Evolutionary conservation across 108 stramenopile species (phyloP).

Genomic region (Fragilariopsis cylindrus): DNA sequence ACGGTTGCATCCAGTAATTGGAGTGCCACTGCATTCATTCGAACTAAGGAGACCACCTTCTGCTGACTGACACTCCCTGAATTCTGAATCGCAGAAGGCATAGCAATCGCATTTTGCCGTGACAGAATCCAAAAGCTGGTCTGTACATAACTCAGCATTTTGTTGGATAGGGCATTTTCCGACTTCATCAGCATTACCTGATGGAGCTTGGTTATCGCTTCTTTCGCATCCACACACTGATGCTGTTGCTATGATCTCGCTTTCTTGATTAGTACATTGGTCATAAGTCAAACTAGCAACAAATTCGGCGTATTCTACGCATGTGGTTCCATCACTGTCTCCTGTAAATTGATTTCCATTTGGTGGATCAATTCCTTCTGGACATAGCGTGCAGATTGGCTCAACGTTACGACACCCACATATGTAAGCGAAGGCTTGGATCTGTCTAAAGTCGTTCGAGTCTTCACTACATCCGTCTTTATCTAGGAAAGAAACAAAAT

Average conservation of each 20-base stretch:
- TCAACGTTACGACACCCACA: conserved; percentile 29
- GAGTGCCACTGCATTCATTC: conserved; percentile 8
- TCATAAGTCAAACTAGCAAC: conserved; percentile 8
- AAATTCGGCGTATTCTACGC: conserved; percentile 9
- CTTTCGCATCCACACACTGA: conserved; percentile 13
- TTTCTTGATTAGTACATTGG: background rate
- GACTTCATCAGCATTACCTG: conserved; percentile 2
- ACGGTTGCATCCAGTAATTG: conserved; percentile 32
- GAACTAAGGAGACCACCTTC: conserved; percentile 18
- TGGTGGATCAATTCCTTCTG: conserved; percentile 11
- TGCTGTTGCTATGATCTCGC: background rate
- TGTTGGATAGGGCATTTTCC: conserved; percentile 18
- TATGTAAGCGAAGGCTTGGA: conserved; percentile 29
- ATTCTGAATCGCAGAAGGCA: conserved; percentile 28
- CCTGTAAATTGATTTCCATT: background rate
- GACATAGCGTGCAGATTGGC: conserved; percentile 28
- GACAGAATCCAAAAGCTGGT: conserved; percentile 24
- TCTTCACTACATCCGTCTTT: conserved; percentile 13
- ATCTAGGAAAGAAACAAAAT: conserved; percentile 18
- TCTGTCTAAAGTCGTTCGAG: conserved; percentile 1
- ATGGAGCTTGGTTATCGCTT: background rate
- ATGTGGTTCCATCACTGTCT: conserved; percentile 5
- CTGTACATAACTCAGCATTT: conserved; percentile 27
- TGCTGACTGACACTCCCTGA: conserved; percentile 2
- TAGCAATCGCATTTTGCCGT: conserved; percentile 24